Base-by-base conservation (phyloP, 75 land plant genomes). In the Cryptomeria japonica region DNA sequence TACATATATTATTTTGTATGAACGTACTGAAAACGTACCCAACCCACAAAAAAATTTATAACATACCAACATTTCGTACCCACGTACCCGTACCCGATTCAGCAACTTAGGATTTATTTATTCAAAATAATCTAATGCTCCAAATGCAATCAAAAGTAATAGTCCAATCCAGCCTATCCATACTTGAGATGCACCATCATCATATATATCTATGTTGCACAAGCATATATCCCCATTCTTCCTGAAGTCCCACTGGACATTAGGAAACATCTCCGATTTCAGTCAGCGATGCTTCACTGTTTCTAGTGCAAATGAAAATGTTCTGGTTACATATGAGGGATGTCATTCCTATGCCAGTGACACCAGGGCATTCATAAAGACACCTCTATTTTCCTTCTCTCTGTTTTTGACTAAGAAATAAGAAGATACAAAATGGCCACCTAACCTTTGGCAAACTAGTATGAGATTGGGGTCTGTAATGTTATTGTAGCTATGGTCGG, bases 381-480 rank as follows among this genome's bases (percentile, higher is more conserved):
- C 72, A 68, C 31, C 31, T 68, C 25, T 25, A 11, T 32, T 34
- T 34, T 34, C 2, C 16, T 75, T 73, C 32, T 8, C 36, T 75
- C 32, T 75, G 13, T 31, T 34, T 75, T 75, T 12, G 8, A 32
- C 16, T 75, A 2, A 11, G 32, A 73, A 64, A 25, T 7, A 64
- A 22, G 28, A 64, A 64, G 28, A 64, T 64, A 64, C n/a, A 22
- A 22, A 64, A 64, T 22, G 28, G 25, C 70, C n/a, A 64, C 70
- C 53, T 51, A 51, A 51, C 53, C 53, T 12, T 8, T 47, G 49
- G 49, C 49, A 47, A 47, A 47, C 49, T 47, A 7, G 49, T 7
- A 47, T 47, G 49, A 10, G 49, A 47, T 47, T 47, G 49, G 46
- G 99, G 39, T 88, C 95, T n/a, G n/a, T n/a, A n/a, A n/a, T n/a